Evolutionary conservation across 2,329 filamentous ascomycete genomes (phyloP).

Genomic region (Aspergillus terreus): DNA sequence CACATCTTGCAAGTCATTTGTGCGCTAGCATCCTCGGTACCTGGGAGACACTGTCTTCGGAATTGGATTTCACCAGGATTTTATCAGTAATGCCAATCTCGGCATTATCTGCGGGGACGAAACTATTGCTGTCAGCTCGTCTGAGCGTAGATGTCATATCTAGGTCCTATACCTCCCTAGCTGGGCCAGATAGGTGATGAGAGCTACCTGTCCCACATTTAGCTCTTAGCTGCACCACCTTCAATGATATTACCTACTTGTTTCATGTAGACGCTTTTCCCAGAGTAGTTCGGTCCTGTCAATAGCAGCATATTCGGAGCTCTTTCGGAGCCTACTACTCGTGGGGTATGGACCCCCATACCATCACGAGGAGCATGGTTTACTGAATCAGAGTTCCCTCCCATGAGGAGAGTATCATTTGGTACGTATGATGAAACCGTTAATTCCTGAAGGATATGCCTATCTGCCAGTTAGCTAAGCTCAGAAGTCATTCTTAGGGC

Average conservation of each 20-base stretch:
- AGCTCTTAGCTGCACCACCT: background rate
- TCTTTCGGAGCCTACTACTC: conserved; percentile 1
- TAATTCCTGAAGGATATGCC: conserved; percentile 81
- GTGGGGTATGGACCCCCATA: background rate
- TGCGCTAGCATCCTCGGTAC: conserved; percentile 19
- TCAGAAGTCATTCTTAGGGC: too few species aligned
- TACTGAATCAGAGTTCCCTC: conserved; percentile 44
- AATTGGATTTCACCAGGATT: conserved; percentile 81
- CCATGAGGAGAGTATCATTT: conserved; percentile 70
- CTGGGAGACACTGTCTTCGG: conserved; percentile 64
- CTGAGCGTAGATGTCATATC: background rate
- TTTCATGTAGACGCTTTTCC: conserved; percentile 94
- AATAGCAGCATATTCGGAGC: conserved; percentile 70
- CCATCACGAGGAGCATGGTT: background rate
- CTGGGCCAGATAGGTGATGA: conserved; percentile 90
- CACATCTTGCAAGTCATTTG: background rate
- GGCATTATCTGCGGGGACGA: conserved; percentile 75
- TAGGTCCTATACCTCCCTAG: conserved; percentile 56
- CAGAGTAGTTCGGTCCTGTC: conserved; percentile 93
- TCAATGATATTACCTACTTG: conserved; percentile 47
- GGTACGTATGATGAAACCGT: conserved; percentile 76
- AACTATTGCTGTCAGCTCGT: conserved; percentile 51
- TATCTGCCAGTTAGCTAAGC: conserved; percentile 22
- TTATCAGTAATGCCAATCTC: conserved; percentile 85
- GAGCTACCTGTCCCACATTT: conserved; percentile 54